Percentiles rank a stretch among this genome's conserved stretches.
Conservation (phyloP, 2,329 filamentous ascomycete species). For the Ilyonectria destructans region DNA sequence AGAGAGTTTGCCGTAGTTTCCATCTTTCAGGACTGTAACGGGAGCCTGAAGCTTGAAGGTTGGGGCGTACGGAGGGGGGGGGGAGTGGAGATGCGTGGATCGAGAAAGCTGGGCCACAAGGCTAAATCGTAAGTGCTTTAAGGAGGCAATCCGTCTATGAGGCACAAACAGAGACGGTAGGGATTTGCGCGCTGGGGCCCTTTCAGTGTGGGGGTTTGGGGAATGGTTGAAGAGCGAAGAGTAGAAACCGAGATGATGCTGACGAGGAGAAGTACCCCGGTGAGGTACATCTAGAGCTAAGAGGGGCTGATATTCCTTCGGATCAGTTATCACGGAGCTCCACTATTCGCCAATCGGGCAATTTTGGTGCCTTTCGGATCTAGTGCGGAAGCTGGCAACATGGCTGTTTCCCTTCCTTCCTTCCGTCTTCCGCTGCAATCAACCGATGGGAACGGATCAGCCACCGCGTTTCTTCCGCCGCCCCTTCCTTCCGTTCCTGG, state of each 20-base stretch:
- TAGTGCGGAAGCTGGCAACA: slow-evolving; percentile 24
- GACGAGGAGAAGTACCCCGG: background rate
- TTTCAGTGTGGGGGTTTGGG: slow-evolving; percentile 4
- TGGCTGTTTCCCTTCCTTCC: slow-evolving; percentile 34
- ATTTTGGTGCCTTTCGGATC: slow-evolving; percentile 30
- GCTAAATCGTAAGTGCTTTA: slow-evolving; percentile 11
- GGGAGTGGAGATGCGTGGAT: slow-evolving; percentile 24
- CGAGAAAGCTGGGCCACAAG: background rate
- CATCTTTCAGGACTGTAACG: slow-evolving; percentile 36
- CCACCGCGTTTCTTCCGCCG: slow-evolving; percentile 9
- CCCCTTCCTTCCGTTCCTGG: slow-evolving; percentile 7
- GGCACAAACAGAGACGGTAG: slow-evolving; percentile 1
- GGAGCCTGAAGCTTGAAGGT: slow-evolving; percentile 29
- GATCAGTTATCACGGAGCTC: slow-evolving; percentile 21
- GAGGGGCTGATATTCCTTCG: background rate
- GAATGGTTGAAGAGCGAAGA: background rate
- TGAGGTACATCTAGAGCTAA: background rate
- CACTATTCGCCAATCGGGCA: slow-evolving; percentile 39
- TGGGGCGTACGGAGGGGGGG: slow-evolving; percentile 27
- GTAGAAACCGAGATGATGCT: slow-evolving; percentile 3
- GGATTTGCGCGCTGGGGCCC: slow-evolving; percentile 14
- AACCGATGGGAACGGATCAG: slow-evolving; percentile 23
- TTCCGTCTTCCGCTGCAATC: slow-evolving; percentile 32
- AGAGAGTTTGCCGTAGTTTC: slow-evolving; percentile 38
- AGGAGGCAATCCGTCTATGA: background rate